Evolutionary conservation across 495 filamentous ascomycete species (phyloP), one percentile per base, ranked within the genome.

Genomic region (Penicillium malachiteum): DNA sequence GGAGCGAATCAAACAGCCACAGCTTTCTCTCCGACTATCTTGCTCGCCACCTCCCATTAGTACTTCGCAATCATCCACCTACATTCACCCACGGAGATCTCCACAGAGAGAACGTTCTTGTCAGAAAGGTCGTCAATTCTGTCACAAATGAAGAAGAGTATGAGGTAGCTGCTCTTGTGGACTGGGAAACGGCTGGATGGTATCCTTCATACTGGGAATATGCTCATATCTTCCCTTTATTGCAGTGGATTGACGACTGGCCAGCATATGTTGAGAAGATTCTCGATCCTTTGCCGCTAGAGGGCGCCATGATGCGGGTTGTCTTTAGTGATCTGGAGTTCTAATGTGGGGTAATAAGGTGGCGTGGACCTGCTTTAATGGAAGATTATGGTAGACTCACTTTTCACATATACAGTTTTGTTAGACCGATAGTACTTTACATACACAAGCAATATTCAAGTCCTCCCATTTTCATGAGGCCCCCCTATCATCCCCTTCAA

Each of bases 191-290:
- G 12, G 60, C 74, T 39, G 77, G 78, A 33, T 81, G 72, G 71
- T 78, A 74, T 69, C 73, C 77, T 52, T 62, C 66, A 21, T 76
- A 80, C 63, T 80, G 76, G 79, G 79, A 81, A 58, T 80, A 71
- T 55, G 57, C 71, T 14, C 69, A 71, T 64, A 60, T 65, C 16
- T 54, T 60, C 33, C 54, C 59, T 9, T 30, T 66, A 1, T 58
- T 66, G 30, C 59, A 62, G 48, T 66, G 56, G 59, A 34, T 56
- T 57, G 60, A 64, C 40, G 60, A 67, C 51, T 67, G 60, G 60
- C 58, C 64, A 37, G 56, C 1, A 50, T 55, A 57, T 57, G 14
- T 63, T 57, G 58, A 67, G 57, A 67, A 59, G 43, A 56, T 66
- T 54, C 31, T 66, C 46, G 55, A 67, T 57, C 64, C 60, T 35